Evolutionary conservation across 2,329 filamentous ascomycete genomes (phyloP).

Genomic region (Coleophoma cylindrospora): DNA sequence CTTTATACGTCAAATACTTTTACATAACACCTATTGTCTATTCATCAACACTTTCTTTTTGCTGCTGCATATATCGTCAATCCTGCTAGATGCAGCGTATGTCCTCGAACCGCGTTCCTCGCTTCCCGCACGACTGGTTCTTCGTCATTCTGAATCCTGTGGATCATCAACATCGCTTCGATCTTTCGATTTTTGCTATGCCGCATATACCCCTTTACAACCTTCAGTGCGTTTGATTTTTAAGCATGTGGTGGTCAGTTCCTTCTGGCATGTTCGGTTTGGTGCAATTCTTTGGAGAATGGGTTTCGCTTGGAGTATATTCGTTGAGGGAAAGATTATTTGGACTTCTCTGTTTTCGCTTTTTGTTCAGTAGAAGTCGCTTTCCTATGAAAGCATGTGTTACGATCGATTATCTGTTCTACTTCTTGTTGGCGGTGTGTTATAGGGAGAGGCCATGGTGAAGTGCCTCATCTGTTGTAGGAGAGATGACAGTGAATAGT

Average conservation of each 20-base stretch:
- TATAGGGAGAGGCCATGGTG: too few species aligned
- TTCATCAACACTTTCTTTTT: not conserved
- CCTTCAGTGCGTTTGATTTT: not conserved
- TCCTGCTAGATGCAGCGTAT: constrained; percentile 3
- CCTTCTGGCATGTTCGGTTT: not conserved
- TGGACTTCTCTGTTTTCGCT: too few species aligned
- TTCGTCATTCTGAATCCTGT: not conserved
- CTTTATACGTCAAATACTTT: not conserved
- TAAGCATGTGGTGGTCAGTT: not conserved
- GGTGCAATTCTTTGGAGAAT: not conserved
- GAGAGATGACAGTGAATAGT: too few species aligned
- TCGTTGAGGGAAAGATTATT: too few species aligned
- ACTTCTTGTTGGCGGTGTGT: not conserved
- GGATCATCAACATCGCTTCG: not conserved
- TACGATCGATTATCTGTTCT: not conserved
- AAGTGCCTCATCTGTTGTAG: too few species aligned
- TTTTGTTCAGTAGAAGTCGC: not conserved
- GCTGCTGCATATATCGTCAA: not conserved
- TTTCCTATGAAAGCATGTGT: constrained; percentile 1
- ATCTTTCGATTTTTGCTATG: not conserved
- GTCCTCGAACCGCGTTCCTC: not conserved
- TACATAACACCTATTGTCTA: not conserved
- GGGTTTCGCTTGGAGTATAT: not conserved
- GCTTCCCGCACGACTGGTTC: not conserved
- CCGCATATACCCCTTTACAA: not conserved